Conservation (phyloP, 2,329 filamentous ascomycete genomes). For the Fusarium sp. region DNA sequence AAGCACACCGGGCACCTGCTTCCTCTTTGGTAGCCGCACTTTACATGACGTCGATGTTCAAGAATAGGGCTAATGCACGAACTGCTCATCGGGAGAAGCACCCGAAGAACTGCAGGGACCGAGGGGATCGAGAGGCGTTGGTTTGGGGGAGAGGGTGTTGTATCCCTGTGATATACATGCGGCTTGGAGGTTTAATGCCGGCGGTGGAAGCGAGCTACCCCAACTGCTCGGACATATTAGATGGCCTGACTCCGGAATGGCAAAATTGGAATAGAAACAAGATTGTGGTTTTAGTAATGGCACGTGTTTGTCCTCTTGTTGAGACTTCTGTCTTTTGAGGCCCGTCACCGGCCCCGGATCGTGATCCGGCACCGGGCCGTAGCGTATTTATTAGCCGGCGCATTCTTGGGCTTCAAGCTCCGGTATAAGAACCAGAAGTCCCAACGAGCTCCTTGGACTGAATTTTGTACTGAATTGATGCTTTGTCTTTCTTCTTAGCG, state of each 20-base stretch:
- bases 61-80: background rate
- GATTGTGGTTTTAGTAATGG: no score
- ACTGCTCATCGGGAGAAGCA: conserved; percentile 9
- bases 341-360: conserved; percentile 15
- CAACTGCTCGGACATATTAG: background rate
- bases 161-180: background rate
- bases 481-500: background rate
- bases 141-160: conserved; percentile 2
- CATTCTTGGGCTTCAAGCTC: conserved; percentile 7
- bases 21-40: background rate
- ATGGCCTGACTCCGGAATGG: conserved; percentile 1
- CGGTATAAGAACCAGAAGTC: conserved; percentile 3
- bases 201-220: conserved; percentile 20
- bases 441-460: background rate
- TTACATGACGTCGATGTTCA: conserved; percentile 21
- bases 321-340: background rate
- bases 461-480: background rate
- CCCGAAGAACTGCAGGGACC: conserved; percentile 6
- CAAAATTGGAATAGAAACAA: background rate
- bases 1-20: conserved; percentile 5
- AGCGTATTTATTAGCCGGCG: background rate
- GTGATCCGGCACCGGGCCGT: conserved; percentile 25
- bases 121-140: conserved; percentile 1
- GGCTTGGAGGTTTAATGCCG: conserved; percentile 12
- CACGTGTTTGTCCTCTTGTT: background rate